Base-by-base conservation (phyloP, 1,284 basidiomycete species). In the Moesziomyces antarcticus region DNA sequence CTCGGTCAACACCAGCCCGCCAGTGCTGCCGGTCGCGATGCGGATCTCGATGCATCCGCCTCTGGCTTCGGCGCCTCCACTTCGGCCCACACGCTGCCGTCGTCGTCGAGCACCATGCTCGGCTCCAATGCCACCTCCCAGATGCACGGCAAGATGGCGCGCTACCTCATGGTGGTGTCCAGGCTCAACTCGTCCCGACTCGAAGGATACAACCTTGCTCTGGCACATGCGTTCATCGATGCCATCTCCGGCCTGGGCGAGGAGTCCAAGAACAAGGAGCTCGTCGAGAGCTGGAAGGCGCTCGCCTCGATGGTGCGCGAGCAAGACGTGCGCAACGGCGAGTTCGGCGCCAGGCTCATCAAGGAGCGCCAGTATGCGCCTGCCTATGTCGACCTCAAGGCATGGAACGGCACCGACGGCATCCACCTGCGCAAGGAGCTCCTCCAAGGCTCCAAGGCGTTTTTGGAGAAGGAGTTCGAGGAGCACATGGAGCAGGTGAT, bases 401-500 rank as follows among this genome's bases (percentile, higher is more conserved):
- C 44, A 9, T 68, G 63, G 57, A 53, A 55, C 43, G 48, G 60
- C 10, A 35, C 69, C 10, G 64, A 71, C 7, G 77, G 76, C 47
- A 52, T 57, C 48, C 61, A 73, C 27, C 58, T 86, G 35, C 77
- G 85, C 40, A 77, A 78, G 44, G 70, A 91, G 71, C 92, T 94
- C 58, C 89, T 91, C 18, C 87, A 86, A 48, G 93, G 93, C 27
- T 89, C 91, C 0, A 86, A 90, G 24, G 88, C 89, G 57, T 92
- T 91, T 16, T 86, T 94, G 10, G 92, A 94, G 79, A 90, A 90
- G 73, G 92, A 93, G 78, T 83, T 81, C 54, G 73, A 87, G 86
- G 80, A 97, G 93, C 82, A 93, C 91, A 88, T 99, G 59, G 93
- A 96, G 75, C 88, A 91, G 46, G 92, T 91, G 0, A 88, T 98